Evolutionary conservation across 176 grass and related monocot species (phyloP).

Genomic region (Dendrocalamus sinicus): DNA sequence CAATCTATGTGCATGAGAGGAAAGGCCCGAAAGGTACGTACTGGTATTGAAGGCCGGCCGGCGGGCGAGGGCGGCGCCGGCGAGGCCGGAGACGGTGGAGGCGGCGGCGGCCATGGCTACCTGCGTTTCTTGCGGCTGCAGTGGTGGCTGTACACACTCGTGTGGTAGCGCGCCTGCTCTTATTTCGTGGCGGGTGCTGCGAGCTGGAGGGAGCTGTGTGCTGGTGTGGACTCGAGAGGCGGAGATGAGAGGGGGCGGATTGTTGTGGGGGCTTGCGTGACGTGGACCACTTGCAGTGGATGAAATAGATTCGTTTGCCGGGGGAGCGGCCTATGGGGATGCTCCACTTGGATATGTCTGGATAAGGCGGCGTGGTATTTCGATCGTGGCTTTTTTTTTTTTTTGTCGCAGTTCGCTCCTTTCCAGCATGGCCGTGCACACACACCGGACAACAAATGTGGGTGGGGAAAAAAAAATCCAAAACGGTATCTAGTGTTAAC

Average conservation of each 20-base stretch:
- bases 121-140: neutral
- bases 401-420: neutral
- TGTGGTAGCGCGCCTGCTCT: conserved; percentile 3
- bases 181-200: conserved; percentile 44
- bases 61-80: conserved; percentile 51
- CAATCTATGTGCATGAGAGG: neutral
- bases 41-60: conserved; percentile 56
- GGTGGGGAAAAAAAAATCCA: too few relatives aligned
- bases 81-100: conserved; percentile 61
- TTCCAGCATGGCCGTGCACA: neutral
- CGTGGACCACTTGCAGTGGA: conserved; percentile 73
- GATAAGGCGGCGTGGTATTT: conserved; percentile 65
- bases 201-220: conserved; percentile 15
- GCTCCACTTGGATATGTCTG: conserved; percentile 66
- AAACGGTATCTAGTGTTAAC: too few relatives aligned
- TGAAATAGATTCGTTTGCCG: conserved; percentile 55
- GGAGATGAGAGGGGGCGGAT: conserved; percentile 21
- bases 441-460: neutral
- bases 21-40: neutral
- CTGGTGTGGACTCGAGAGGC: neutral
- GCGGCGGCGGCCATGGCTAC: conserved; percentile 57
- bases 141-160: neutral
- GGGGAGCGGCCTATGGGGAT: conserved; percentile 47
- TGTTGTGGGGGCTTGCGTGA: conserved; percentile 50
- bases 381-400: neutral